Evolutionary conservation across 805 yeast species (phyloP), one percentile per base, ranked within the genome.

Genomic region (Candida montana): DNA sequence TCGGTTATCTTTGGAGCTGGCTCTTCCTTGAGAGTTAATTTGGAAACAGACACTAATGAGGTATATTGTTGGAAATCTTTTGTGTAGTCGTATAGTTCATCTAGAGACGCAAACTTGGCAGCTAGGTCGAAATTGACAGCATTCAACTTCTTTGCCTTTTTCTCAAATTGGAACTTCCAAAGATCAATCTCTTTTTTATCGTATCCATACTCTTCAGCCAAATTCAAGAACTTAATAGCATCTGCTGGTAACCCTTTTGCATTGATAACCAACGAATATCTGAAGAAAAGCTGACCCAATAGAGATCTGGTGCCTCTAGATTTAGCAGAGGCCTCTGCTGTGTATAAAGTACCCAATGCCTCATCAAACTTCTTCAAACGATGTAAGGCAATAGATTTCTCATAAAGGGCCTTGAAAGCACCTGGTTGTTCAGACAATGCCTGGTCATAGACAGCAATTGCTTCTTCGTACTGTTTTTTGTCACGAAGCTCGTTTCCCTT

Each of bases 361-460:
- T 54, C 59, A 11, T 69, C 72, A 44, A 57, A 67, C 39, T 68
- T 56, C 47, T 65, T 63, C 33, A 64, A 48, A 48, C 74, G 68
- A 45, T 69, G 68, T 46, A 68, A 60, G 1, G 72, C 69, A 23
- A 64, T 69, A 4, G 79, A 62, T 42, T 78, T 55, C 37, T 74
- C 65, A 9, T 70, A 36, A 27, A 65, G 62, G 0, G 81, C 72
- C 37, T 63, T 64, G 46, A 71, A 68, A 0, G 82, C 71, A 7
- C 50, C 50, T 2, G 75, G 68, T 38, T 68, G 63, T 36, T 69
- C 69, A 8, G 51, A 49, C 12, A 77, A 47, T 0, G 73, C 77
- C 2, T 55, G 42, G 9, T 67, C 50, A 37, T 63, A 65, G 6
- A 52, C 37, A 1, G 51, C 51, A 13, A 73, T 53, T 1, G 83